A percentile compares a stretch with the other conserved stretches of the same genome.
These are phyloP conservation scores for Fusarium abutilonis DNA, from an alignment of 2,329 filamentous ascomycete species.

Conservation along the genomic window DNA sequence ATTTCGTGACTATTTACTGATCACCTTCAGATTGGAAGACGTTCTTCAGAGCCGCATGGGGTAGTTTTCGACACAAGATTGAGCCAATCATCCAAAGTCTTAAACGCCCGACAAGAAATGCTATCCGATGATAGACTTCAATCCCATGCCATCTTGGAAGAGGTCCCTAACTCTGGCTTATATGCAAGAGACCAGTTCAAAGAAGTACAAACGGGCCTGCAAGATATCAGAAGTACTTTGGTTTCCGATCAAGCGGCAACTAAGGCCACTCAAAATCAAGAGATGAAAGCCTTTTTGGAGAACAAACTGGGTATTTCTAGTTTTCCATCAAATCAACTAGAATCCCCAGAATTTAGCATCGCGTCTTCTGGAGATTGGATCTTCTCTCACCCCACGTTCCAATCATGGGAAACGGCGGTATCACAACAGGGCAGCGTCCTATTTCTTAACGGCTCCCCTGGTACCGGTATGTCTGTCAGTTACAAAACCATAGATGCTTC, in stretches of 20 bases:
- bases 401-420: fast-evolving
- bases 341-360: fast-evolving
- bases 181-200: not conserved
- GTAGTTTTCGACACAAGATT: no score
- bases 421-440: fast-evolving
- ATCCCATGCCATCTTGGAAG: not conserved
- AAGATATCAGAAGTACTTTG: not conserved
- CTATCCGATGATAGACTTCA: constrained; percentile 1
- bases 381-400: fast-evolving
- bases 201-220: fast-evolving
- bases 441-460: not conserved
- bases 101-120: no score
- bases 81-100: no score
- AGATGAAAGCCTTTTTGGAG: not conserved
- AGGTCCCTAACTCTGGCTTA: not conserved
- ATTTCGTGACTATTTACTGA: no score
- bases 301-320: not conserved
- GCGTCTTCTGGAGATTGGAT: not conserved
- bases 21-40: no score
- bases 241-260: fast-evolving
- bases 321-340: fast-evolving
- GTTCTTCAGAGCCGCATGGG: no score
- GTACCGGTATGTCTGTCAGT: no score
- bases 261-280: fast-evolving
- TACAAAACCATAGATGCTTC: no score